phyloP scores from a whole-genome alignment of 139 green algal species.

The Trebouxia sp. region DNA sequence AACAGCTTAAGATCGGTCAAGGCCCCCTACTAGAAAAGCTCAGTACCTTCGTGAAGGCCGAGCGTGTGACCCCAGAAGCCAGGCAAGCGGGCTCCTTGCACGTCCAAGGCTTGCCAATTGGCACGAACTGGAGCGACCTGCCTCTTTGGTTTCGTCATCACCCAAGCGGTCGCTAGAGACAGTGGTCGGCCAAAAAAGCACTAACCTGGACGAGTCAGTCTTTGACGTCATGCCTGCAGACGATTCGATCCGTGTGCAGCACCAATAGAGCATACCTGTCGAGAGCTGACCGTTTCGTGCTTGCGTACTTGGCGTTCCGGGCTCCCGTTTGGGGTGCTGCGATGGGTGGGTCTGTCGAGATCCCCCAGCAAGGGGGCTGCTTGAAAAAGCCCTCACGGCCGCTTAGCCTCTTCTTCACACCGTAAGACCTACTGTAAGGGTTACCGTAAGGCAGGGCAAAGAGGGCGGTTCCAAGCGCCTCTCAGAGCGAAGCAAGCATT shows the following conservation, averaged over 20 bases:
- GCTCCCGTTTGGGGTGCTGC: neutral
- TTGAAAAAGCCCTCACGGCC: no score
- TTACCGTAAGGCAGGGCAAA: no score
- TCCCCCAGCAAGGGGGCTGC: no score
- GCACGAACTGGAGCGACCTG: conserved; percentile 7
- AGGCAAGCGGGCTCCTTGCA: neutral
- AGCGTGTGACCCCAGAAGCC: conserved; percentile 10
- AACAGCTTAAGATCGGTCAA: no score
- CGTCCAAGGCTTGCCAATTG: conserved; percentile 5
- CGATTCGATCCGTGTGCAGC: neutral
- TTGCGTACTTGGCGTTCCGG: neutral
- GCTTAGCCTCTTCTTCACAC: conserved; percentile 16
- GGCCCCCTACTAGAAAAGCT: no score
- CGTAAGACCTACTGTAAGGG: no score
- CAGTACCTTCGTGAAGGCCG: conserved; percentile 5
- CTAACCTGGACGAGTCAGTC: neutral
- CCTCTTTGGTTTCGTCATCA: conserved; percentile 16
- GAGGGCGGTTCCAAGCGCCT: no score
- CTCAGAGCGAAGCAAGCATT: no score
- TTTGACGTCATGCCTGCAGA: neutral
- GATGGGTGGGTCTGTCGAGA: neutral
- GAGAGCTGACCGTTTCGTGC: neutral
- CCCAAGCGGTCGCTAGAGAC: neutral
- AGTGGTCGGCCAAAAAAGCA: neutral
- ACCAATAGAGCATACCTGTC: neutral